Percentiles rank a stretch among this genome's conserved stretches.
Evolutionary conservation across 2,329 filamentous ascomycete species (phyloP).

Genomic region (Ilyonectria robusta): DNA sequence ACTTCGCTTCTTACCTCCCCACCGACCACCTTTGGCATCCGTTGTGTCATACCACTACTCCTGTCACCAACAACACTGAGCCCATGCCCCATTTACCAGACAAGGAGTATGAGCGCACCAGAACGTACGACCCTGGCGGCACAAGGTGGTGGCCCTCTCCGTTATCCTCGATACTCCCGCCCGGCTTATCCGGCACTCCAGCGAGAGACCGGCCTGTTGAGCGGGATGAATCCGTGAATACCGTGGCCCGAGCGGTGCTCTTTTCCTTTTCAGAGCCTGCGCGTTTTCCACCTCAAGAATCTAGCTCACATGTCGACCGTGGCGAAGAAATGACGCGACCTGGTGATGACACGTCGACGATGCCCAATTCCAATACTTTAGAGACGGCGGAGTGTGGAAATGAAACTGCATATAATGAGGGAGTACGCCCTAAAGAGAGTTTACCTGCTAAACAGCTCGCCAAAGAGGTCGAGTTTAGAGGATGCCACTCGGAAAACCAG

Average conservation of each 20-base stretch:
- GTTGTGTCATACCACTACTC: neutral
- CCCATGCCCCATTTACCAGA: conserved; percentile 3
- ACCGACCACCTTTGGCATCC: conserved; percentile 6
- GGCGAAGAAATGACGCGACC: conserved; percentile 6
- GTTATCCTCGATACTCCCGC: no score
- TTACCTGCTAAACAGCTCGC: no score
- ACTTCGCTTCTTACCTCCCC: no score
- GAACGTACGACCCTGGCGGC: no score
- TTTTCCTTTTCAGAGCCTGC: neutral
- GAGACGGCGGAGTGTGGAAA: no score
- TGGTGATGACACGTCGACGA: conserved; percentile 5
- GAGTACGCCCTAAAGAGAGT: no score
- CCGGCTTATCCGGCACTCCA: conserved; percentile 7
- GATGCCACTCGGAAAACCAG: no score
- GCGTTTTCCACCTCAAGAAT: conserved; percentile 9
- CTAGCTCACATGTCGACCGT: conserved; percentile 8
- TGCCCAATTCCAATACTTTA: neutral
- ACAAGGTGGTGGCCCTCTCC: no score
- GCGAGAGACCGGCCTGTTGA: conserved; percentile 10
- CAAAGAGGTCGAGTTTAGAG: no score
- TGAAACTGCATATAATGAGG: no score
- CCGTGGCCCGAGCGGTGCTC: conserved; percentile 7
- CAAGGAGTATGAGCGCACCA: no score
- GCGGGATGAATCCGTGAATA: conserved; percentile 6
- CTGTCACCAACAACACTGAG: conserved; percentile 5